Evolutionary conservation across 768 basidiomycete species (phyloP).

Genomic region (Termitomyces sp.): DNA sequence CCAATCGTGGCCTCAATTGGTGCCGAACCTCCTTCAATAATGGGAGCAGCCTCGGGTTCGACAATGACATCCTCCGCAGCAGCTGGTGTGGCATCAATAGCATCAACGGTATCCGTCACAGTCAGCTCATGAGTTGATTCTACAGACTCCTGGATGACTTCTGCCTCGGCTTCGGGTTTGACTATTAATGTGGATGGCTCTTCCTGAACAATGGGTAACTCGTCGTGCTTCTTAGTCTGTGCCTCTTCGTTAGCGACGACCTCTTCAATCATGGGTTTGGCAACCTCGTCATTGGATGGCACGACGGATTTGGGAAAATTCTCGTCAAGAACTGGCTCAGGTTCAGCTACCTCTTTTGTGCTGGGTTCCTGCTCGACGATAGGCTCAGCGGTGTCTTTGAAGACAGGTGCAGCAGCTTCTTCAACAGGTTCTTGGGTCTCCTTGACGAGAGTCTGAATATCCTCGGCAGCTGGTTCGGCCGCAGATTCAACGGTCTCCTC

Average conservation of each 20-base stretch:
- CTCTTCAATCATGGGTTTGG: neutral
- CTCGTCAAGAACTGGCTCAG: neutral
- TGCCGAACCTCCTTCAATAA: neutral
- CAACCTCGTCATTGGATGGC: neutral
- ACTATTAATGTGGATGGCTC: too few species aligned
- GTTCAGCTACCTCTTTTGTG: neutral
- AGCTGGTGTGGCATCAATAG: too few species aligned
- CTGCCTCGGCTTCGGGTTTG: too few species aligned
- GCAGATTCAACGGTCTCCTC: neutral
- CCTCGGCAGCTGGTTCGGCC: neutral
- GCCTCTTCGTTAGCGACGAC: neutral
- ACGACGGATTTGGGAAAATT: too few species aligned
- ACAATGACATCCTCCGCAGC: too few species aligned
- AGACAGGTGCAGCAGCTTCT: conserved; percentile 1
- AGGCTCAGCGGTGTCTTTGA: conserved; percentile 13
- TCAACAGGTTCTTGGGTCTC: neutral
- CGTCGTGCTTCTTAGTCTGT: neutral
- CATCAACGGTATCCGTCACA: too few species aligned
- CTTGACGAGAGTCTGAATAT: neutral
- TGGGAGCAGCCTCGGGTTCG: neutral
- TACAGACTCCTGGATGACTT: too few species aligned
- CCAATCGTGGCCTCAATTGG: neutral
- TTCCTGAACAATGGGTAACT: too few species aligned
- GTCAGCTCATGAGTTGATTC: too few species aligned
- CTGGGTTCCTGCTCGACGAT: conserved; percentile 4